Evolutionary conservation across 805 yeast genomes (phyloP).

Genomic region (Spathaspora passalidarum): DNA sequence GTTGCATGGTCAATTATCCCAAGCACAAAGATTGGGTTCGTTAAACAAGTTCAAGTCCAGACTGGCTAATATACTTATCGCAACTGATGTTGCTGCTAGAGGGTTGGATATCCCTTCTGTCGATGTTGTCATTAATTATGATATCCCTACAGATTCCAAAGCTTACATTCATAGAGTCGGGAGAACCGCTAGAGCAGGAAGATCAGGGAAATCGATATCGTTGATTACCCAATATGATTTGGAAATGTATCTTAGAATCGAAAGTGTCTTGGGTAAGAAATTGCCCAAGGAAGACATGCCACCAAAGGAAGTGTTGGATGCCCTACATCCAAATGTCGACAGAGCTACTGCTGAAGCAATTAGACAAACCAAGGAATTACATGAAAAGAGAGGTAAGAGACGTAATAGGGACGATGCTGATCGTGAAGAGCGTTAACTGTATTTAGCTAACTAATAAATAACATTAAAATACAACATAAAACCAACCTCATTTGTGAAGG

Average conservation of each 20-base stretch:
- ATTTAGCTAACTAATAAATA: not conserved
- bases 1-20: constrained; percentile 87
- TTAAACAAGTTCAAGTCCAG: constrained; percentile 77
- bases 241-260: constrained; percentile 84
- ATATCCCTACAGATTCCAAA: constrained; percentile 80
- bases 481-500: constrained; percentile 23
- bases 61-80: constrained; percentile 63
- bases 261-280: constrained; percentile 78
- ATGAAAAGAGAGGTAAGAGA: constrained; percentile 29
- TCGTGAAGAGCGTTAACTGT: constrained; percentile 27
- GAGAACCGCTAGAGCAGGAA: constrained; percentile 93
- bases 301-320: constrained; percentile 70
- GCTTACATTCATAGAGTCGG: constrained; percentile 89
- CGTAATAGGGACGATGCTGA: constrained; percentile 29
- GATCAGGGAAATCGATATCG: constrained; percentile 83
- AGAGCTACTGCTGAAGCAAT: constrained; percentile 90
- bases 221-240: constrained; percentile 93
- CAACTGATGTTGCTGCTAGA: constrained; percentile 88
- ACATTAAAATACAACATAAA: not conserved
- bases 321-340: constrained; percentile 83
- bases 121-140: constrained; percentile 73
- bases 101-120: constrained; percentile 83
- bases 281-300: constrained; percentile 77
- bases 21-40: constrained; percentile 80
- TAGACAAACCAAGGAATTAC: constrained; percentile 68